Evolutionary conservation across 2,329 filamentous ascomycete species (phyloP), one percentile per base, ranked within the genome.

Genomic region (Fusarium sp.): DNA sequence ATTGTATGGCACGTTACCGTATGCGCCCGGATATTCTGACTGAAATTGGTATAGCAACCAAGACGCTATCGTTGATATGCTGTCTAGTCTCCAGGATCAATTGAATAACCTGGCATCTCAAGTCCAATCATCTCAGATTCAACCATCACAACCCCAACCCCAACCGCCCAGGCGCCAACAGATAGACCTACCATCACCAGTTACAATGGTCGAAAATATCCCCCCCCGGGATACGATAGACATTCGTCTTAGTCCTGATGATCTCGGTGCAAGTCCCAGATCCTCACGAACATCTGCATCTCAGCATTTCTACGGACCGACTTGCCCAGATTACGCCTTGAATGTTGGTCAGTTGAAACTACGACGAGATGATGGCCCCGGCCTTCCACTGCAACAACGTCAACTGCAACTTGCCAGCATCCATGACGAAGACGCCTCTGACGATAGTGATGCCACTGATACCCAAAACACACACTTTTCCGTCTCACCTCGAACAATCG

Each of bases 241-340:
- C 4, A 31, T 31, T 31, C 28, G 10, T 1, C 28, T 31, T 13
- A 31, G 28, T 13, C 28, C 28, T 17, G 46, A 57, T 3, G 21
- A 53, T 6, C 21, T 24, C 14, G 19, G 17, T 4, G 44, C 44
- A 9, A 60, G 44, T 4, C 49, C 59, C 1, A 38, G 26, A 11
- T 65, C 65, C 15, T 24, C 57, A 8, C 34, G 22, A 26, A 58
- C 54, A 7, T 28, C 34, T 1, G 44, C 67, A 4, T 59, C 57
- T 13, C 67, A 70, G 19, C 40, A 57, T 15, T 76, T 76, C 14
- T 73, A 70, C 24, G 74, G 73, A 1, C 73, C 74, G 10, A 75
- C 74, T 5, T 74, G 70, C 34, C 74, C 74, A 6, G 74, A 76
- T 21, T 74, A 75, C 45, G 74, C 73, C 6, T 49, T 76, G 9